Evolutionary conservation across 805 yeast genomes (phyloP).

Genomic region (Candida lessepsii): DNA sequence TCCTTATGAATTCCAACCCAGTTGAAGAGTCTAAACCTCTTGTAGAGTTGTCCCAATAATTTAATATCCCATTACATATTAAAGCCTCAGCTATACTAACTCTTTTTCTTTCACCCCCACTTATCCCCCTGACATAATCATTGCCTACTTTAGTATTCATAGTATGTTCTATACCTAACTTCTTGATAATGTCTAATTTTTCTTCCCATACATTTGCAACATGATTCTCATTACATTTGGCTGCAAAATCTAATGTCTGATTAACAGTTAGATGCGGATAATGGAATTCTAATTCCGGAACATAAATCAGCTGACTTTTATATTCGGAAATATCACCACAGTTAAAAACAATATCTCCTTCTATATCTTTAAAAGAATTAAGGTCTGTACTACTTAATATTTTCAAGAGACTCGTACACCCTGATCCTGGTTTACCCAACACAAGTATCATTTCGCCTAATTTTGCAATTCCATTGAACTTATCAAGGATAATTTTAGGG

Average conservation of each 20-base stretch:
- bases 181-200: slow-evolving; percentile 31
- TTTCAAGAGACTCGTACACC: slow-evolving; percentile 36
- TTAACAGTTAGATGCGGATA: slow-evolving; percentile 54
- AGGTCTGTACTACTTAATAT: slow-evolving; percentile 33
- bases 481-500: slow-evolving; percentile 18
- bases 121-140: slow-evolving; percentile 64
- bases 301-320: slow-evolving; percentile 36
- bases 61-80: slow-evolving; percentile 54
- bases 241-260: slow-evolving; percentile 53
- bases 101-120: slow-evolving; percentile 81
- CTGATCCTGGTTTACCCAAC: slow-evolving; percentile 39
- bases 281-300: slow-evolving; percentile 54
- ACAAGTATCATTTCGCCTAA: slow-evolving; percentile 38
- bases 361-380: slow-evolving; percentile 30
- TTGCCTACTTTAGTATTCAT: slow-evolving; percentile 58
- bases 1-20: slow-evolving; percentile 20
- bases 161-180: slow-evolving; percentile 50
- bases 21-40: slow-evolving; percentile 83
- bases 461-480: slow-evolving; percentile 36
- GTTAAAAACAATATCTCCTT: slow-evolving; percentile 30
- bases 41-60: slow-evolving; percentile 70
- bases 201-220: slow-evolving; percentile 20
- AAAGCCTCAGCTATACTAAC: slow-evolving; percentile 76
- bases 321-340: slow-evolving; percentile 27
- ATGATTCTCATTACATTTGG: slow-evolving; percentile 43